phyloP scores from a whole-genome alignment of 1,139 yeast genomes.

The Candida frijolesensis region DNA sequence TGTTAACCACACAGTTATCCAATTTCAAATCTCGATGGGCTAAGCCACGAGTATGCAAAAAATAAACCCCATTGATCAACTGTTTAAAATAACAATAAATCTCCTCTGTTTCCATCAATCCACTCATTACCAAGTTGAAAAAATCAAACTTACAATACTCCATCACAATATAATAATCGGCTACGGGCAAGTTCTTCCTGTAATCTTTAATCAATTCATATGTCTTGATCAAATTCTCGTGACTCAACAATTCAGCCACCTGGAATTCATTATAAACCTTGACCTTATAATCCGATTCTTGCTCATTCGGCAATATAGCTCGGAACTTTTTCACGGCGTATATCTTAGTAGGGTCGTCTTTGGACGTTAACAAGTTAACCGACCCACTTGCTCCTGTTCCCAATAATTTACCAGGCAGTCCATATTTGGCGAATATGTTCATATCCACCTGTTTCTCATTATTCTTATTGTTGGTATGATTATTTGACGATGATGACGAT shows the following conservation, averaged over 20 bases:
- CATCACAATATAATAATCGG: constrained; percentile 65
- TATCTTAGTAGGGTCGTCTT: constrained; percentile 45
- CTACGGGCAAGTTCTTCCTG: constrained; percentile 17
- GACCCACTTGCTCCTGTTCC: constrained; percentile 85
- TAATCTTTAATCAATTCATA: constrained; percentile 55
- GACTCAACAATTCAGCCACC: constrained; percentile 61
- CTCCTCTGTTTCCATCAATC: constrained; percentile 60
- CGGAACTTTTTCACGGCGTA: constrained; percentile 75
- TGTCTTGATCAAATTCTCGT: constrained; percentile 66
- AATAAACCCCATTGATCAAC: constrained; percentile 59
- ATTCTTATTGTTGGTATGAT: constrained; percentile 1
- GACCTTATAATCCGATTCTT: constrained; percentile 55
- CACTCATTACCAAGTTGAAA: constrained; percentile 76
- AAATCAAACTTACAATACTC: constrained; percentile 77
- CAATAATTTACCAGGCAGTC: constrained; percentile 54
- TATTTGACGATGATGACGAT: constrained; percentile 1
- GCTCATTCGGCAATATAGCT: constrained; percentile 51
- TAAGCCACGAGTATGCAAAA: constrained; percentile 66
- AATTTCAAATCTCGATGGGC: constrained; percentile 79
- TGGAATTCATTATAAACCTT: constrained; percentile 70
- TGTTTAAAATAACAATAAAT: constrained; percentile 71
- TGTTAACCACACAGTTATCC: constrained; percentile 74
- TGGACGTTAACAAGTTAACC: constrained; percentile 58
- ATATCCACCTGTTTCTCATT: constrained; percentile 14
- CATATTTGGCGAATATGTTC: constrained; percentile 50